These are phyloP conservation scores for Erodium maritimum DNA, from an alignment of 345 rosid species.

Conservation along the genomic window DNA sequence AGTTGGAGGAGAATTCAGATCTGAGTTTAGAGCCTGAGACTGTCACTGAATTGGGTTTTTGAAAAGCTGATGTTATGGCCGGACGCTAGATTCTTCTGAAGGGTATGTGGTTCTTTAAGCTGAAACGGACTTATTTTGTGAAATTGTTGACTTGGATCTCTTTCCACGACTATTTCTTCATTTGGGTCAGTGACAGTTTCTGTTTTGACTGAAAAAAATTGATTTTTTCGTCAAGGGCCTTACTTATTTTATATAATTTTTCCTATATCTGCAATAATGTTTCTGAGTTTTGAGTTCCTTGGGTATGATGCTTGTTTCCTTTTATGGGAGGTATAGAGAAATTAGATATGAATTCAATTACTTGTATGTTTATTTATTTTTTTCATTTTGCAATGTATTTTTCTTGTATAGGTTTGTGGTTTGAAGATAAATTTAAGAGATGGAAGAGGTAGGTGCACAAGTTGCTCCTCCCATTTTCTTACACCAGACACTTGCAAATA, in stretches of 20 bases:
- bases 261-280: not conserved
- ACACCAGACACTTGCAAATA: slow-evolving; percentile 36
- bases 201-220: not conserved
- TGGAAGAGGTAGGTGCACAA: slow-evolving; percentile 78
- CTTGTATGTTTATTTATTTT: not conserved
- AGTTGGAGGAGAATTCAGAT: not conserved
- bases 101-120: not conserved
- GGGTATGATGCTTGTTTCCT: not conserved
- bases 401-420: slow-evolving; percentile 4
- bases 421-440: slow-evolving; percentile 13
- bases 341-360: not conserved
- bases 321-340: not conserved
- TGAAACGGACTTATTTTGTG: not conserved
- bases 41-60: not conserved
- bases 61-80: not conserved
- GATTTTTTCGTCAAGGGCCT: not conserved
- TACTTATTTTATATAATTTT: not conserved
- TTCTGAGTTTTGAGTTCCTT: not conserved
- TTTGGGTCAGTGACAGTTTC: not conserved
- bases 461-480: slow-evolving; percentile 52
- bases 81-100: not conserved
- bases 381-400: not conserved
- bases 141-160: not conserved
- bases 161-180: not conserved
- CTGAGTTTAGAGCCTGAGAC: not conserved